These are phyloP conservation scores for Fusarium sp. DNA, from an alignment of 2,329 filamentous ascomycete genomes.

Conservation along the genomic window DNA sequence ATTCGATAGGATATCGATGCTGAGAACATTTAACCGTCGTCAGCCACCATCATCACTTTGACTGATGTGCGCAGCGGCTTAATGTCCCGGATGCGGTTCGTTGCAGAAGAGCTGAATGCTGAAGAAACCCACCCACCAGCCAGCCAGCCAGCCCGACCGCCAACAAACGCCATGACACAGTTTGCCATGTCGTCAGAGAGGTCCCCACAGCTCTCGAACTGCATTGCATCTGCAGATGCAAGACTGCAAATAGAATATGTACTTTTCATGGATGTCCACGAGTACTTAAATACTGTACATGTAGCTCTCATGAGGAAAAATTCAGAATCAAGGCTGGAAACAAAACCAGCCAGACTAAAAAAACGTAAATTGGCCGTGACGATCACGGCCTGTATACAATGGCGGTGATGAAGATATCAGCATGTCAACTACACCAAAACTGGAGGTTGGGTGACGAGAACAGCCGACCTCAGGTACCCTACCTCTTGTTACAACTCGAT, in stretches of 20 bases:
- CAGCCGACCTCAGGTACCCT: slow-evolving; percentile 7
- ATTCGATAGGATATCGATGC: neutral
- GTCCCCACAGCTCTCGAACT: slow-evolving; percentile 32
- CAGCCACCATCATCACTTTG: slow-evolving; percentile 1
- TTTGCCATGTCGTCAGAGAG: slow-evolving; percentile 36
- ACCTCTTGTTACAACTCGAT: slow-evolving; percentile 7
- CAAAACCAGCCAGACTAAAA: neutral
- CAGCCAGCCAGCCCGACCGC: slow-evolving; percentile 8
- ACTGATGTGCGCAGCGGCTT: slow-evolving; percentile 2
- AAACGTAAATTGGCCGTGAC: neutral
- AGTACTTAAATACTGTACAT: neutral
- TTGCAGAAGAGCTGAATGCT: slow-evolving; percentile 14
- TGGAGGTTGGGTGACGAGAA: slow-evolving; percentile 18
- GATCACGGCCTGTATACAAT: neutral
- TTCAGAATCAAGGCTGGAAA: neutral
- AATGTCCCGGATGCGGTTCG: slow-evolving; percentile 29
- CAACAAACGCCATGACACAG: slow-evolving; percentile 25
- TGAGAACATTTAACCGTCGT: neutral
- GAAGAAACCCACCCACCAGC: neutral
- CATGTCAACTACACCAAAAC: neutral
- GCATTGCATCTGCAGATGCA: slow-evolving; percentile 21
- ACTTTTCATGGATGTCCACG: slow-evolving; percentile 18
- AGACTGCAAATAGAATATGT: slow-evolving; percentile 1
- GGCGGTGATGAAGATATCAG: neutral
- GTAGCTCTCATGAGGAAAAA: slow-evolving; percentile 3